Evolutionary conservation across 2,329 filamentous ascomycete genomes (phyloP).

Genomic region (Hymenoscyphus scutula): DNA sequence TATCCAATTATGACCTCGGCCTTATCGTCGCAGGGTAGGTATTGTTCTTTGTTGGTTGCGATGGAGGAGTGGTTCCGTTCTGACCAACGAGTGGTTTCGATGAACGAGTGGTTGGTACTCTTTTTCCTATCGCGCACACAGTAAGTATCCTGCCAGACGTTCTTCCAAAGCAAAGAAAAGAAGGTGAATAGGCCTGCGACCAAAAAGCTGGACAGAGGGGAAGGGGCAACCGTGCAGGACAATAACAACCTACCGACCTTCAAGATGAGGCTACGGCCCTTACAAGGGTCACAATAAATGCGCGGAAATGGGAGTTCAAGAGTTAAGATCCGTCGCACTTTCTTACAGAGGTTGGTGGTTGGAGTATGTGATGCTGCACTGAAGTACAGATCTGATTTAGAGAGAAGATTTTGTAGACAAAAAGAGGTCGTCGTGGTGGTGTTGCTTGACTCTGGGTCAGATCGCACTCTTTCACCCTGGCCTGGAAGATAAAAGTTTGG

Average conservation of each 20-base stretch:
- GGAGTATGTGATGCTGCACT: not conserved
- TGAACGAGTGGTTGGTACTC: not conserved
- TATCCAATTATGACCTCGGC: not conserved
- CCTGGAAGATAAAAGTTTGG: slow-evolving; percentile 5
- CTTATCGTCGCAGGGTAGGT: not conserved
- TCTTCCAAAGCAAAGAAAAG: not conserved
- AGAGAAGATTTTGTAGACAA: not conserved
- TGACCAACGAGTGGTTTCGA: too few species aligned
- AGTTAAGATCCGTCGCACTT: too few species aligned
- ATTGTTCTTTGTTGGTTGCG: not conserved
- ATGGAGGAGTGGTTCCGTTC: not conserved
- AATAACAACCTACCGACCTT: not conserved
- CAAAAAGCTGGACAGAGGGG: not conserved
- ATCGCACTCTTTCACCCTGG: not conserved
- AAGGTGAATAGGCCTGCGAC: not conserved
- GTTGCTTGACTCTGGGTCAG: not conserved
- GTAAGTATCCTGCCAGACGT: not conserved
- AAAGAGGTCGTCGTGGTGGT: not conserved
- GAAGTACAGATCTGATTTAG: not conserved
- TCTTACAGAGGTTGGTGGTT: not conserved
- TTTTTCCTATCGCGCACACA: not conserved
- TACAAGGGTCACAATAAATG: not conserved
- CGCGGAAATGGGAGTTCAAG: not conserved
- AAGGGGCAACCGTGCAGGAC: not conserved
- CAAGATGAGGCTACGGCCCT: not conserved